Evolutionary conservation across 306 rosid species (phyloP), one percentile per base, ranked within the genome.

Genomic region (Glycine latifolia): DNA sequence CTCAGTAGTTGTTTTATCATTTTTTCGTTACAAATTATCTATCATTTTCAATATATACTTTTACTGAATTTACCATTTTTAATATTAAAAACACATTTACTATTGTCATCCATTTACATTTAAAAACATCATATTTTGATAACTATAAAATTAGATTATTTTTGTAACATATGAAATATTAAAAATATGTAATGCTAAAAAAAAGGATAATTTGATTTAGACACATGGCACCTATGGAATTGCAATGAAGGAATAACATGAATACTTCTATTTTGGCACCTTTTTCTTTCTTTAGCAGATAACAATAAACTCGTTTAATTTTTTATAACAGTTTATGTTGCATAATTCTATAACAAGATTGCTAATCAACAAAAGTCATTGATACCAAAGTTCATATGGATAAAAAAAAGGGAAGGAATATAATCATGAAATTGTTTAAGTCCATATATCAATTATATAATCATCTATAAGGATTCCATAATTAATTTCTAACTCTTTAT

Each of bases 351-450:
- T 52, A 81, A 26, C 20, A 26, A 0, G 31, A 26, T 26, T 26
- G 31, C 31, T 10, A 81, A 78, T 73, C 44, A 84, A 73, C 11
- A 46, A 84, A 81, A 54, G 79, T 63, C 47, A 75, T 70, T 35
- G 82, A 75, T 76, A 48, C n/a, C 54, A 48, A 58, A 81, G 49
- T 83, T 37, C 67, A 44, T 44, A 70, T 33, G 71, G 76, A 70
- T 48, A 6, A 47, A n/a, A 7, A 7, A 65, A 74, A 76, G 43
- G 58, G 62, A 16, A 67, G 80, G 84, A 81, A 82, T 26, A 83
- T 73, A 80, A 87, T 86, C 81, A 85, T 58, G 68, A 73, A 84
- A 72, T 73, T 72, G 62, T 84, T 67, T 74, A 58, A 71, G 54
- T 12, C 50, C 43, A 16, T 3, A 49, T 8, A 66, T 65, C 49